Evolutionary conservation across 2,329 filamentous ascomycete genomes (phyloP).

Genomic region (Paraconiothyrium sp.): DNA sequence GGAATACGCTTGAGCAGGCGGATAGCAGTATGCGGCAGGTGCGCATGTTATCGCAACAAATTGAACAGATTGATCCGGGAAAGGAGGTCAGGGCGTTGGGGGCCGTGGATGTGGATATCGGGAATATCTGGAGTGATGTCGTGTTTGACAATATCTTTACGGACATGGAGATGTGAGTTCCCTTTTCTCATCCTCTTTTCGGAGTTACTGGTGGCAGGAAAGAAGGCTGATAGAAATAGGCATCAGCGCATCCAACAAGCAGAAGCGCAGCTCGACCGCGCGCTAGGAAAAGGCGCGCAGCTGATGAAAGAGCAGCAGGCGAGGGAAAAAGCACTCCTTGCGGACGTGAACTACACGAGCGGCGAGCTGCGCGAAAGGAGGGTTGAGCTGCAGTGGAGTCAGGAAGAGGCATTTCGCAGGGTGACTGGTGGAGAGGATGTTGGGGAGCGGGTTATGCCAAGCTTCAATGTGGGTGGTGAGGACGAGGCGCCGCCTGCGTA

Average conservation of each 20-base stretch:
- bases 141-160: slow-evolving; percentile 66
- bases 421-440: slow-evolving; percentile 30
- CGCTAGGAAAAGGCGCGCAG: slow-evolving; percentile 38
- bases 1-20: slow-evolving; percentile 60
- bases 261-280: slow-evolving; percentile 41
- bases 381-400: slow-evolving; percentile 55
- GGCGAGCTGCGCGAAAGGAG: slow-evolving; percentile 40
- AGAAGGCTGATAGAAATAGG: background rate
- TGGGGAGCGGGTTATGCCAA: background rate
- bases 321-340: slow-evolving; percentile 30
- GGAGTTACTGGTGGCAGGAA: background rate
- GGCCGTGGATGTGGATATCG: slow-evolving; percentile 56
- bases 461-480: background rate
- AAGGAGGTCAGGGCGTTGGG: slow-evolving; percentile 49
- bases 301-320: slow-evolving; percentile 48
- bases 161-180: slow-evolving; percentile 58
- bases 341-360: slow-evolving; percentile 43
- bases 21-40: slow-evolving; percentile 56
- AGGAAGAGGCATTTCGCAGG: slow-evolving; percentile 56
- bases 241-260: slow-evolving; percentile 62
- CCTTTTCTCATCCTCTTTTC: background rate
- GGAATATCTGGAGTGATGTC: slow-evolving; percentile 60
- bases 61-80: slow-evolving; percentile 51
- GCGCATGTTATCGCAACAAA: slow-evolving; percentile 48
- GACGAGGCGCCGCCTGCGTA: slow-evolving; percentile 15